phyloP scores from a whole-genome alignment of 352 stramenopile genomes.

The Pythium brassicae region DNA sequence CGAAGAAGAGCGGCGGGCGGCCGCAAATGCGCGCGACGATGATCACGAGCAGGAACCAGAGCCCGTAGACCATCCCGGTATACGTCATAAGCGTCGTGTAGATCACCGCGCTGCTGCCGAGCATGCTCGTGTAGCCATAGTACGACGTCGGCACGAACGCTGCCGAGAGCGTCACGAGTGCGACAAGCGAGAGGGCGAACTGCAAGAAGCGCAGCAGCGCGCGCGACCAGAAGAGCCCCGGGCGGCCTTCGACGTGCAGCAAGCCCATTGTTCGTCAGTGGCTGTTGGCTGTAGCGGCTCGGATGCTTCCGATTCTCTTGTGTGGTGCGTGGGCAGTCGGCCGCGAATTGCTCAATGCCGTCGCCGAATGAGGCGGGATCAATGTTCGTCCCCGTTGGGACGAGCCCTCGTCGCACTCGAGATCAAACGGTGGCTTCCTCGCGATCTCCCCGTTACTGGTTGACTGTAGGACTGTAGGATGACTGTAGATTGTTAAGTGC shows the following conservation, averaged over 20 bases:
- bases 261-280: neutral
- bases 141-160: constrained; percentile 58
- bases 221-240: constrained; percentile 22
- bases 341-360: too few species aligned
- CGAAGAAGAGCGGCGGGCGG: constrained; percentile 35
- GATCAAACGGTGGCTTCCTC: too few species aligned
- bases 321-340: too few species aligned
- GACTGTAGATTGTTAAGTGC: too few species aligned
- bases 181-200: constrained; percentile 49
- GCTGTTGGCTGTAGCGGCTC: too few species aligned
- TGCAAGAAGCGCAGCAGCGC: constrained; percentile 57
- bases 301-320: too few species aligned
- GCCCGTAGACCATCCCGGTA: constrained; percentile 55
- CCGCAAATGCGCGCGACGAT: constrained; percentile 32
- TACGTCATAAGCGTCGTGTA: constrained; percentile 62
- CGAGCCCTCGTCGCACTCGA: too few species aligned
- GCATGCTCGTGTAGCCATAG: constrained; percentile 70
- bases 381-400: too few species aligned
- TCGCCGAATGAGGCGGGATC: too few species aligned
- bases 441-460: too few species aligned
- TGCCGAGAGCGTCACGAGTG: constrained; percentile 51
- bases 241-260: neutral
- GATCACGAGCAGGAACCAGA: constrained; percentile 50
- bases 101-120: constrained; percentile 50
- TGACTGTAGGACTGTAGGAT: too few species aligned